Base-by-base conservation (phyloP, 257 asterid genomes). In the Nicotiana otophora region DNA sequence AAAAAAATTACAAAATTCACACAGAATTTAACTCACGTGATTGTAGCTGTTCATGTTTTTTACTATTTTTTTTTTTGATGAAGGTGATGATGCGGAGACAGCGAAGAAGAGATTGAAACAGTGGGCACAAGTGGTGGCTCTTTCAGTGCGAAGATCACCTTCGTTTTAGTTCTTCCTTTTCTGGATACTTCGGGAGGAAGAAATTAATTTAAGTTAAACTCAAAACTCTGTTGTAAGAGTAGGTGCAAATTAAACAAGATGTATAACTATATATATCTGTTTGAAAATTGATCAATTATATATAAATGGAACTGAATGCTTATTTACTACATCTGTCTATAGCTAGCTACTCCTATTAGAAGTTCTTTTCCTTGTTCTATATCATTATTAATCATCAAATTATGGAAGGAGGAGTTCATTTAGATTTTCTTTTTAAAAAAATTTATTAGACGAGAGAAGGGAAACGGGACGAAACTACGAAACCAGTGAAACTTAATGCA, bases 61-160 rank as follows among this genome's bases (percentile, higher is more conserved):
- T 26, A 42, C 23, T 33, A 1, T 28, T 53, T n/a, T 12, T 7
- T 81, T 33, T 36, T 34, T 20, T n/a, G n/a, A 15, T 72, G 66
- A 11, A 92, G 97, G 88, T 77, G 97, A 89, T 61, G 89, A 90
- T 7, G 92, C 93, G 69, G 88, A 89, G 84, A 81, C 46, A 54
- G 87, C 88, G 90, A 95, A 95, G 86, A 81, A 85, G 65, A 89
- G 88, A 57, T 77, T 95, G 88, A 89, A 78, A 87, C 97, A 91
- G 30, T 95, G 98, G 98, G 97, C 97, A 65, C 90, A 91, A 83
- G 90, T 90, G 84, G 98, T 95, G 82, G 97, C 95, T 82, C 90
- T 93, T 87, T 84, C 91, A 33, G 91, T 89, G 82, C 93, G 91
- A 10, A 88, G 85, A 78, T 63, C 82, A 64, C 80, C 82, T 42